These are phyloP conservation scores for Xylariales sp. DNA, from an alignment of 2,329 filamentous ascomycete genomes.

Conservation along the genomic window DNA sequence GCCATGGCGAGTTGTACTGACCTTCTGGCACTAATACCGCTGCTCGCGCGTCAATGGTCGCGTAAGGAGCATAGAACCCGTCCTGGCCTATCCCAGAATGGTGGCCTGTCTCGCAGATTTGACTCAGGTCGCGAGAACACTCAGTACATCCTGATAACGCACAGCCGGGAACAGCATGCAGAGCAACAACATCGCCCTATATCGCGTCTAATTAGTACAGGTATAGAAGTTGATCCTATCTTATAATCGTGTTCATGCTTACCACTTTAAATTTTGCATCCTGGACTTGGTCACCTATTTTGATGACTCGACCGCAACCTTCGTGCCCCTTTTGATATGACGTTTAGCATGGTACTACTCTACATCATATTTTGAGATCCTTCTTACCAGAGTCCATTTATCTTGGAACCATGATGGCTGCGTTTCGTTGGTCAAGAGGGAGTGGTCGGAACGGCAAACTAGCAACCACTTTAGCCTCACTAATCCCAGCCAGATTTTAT, in stretches of 20 bases:
- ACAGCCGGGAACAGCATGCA: constrained; percentile 28
- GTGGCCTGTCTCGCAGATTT: constrained; percentile 30
- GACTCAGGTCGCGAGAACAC: constrained; percentile 32
- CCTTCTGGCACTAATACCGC: constrained; percentile 16
- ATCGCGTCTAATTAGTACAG: not conserved
- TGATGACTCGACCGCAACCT: constrained; percentile 19
- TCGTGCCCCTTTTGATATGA: constrained; percentile 16
- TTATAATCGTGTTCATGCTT: not conserved
- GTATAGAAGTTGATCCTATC: not conserved
- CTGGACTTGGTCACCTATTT: constrained; percentile 12
- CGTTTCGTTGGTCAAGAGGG: constrained; percentile 21
- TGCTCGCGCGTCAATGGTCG: constrained; percentile 21
- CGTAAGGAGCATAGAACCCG: constrained; percentile 36
- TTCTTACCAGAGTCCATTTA: constrained; percentile 16
- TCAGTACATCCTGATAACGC: constrained; percentile 25
- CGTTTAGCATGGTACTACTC: not conserved
- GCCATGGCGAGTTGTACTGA: not conserved
- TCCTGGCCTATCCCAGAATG: constrained; percentile 40
- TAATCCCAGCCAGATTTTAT: not conserved
- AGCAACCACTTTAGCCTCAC: too few species aligned
- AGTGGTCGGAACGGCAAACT: constrained; percentile 28
- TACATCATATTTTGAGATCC: not conserved
- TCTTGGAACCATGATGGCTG: constrained; percentile 23
- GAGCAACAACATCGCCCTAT: constrained; percentile 25
- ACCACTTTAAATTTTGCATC: not conserved